Base-by-base conservation (phyloP, 176 grass and related monocot genomes). In the Ensete ventricosum region DNA sequence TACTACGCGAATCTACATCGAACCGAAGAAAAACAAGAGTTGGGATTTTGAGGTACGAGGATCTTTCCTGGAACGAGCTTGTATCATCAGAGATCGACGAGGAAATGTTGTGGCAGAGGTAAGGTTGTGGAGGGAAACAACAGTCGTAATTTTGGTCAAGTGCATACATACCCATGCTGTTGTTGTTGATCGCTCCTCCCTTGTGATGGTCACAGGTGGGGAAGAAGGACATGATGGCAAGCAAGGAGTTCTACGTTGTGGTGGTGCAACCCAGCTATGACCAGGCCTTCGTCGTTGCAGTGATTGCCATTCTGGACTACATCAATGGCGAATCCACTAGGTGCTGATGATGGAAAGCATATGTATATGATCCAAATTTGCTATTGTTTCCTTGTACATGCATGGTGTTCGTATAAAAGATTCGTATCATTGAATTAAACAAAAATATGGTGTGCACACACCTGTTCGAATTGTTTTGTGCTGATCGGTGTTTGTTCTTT, bases 221-320 rank as follows among this genome's bases (percentile, higher is more conserved):
- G 76, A 67, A 53, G 43, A 19, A 67, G 90, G 81, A 80, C 83
- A 91, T 14, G 51, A 26, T 27, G 29, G 43, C 34, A 6, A 50
- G 80, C 62, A 87, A 85, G 68, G 94, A 97, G 70, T 85, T 97
- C 63, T 97, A 93, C 84, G 69, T 90, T 63, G 87, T 96, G 58
- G 79, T 92, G 77, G 87, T 96, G 81, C 89, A 88, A 23, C 93
- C 89, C 50, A 89, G 89, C 13, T 86, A 88, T 69, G 93, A 96
- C 55, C 89, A 92, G 64, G 89, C 89, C n/a, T 96, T 96, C 81
- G 87, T 96, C 22, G 76, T 87, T 68, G 87, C 83, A 20, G 81
- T 96, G 23, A 72, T 96, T 65, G 93, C 87, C 68, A 92, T 96
- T 43, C 87, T 96, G 60, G 93, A 96, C 81, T 92, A 92, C 55